Evolutionary conservation across 2,329 filamentous ascomycete genomes (phyloP).

Genomic region (Fusarium napiforme): DNA sequence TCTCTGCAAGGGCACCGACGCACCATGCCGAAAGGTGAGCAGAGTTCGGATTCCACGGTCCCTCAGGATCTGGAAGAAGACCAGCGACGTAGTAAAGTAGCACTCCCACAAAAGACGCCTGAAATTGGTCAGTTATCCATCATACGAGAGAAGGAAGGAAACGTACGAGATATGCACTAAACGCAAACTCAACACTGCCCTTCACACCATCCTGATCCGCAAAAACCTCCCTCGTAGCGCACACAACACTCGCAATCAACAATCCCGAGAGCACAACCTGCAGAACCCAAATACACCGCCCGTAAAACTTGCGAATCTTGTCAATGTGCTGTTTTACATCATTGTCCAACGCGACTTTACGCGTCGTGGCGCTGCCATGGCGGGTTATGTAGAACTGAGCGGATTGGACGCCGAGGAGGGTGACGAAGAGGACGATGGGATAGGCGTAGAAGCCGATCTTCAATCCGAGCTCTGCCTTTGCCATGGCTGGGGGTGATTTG

Average conservation of each 20-base stretch:
- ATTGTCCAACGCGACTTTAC: slow-evolving; percentile 37
- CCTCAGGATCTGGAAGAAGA: slow-evolving; percentile 56
- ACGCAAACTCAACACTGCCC: slow-evolving; percentile 49
- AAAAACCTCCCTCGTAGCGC: slow-evolving; percentile 49
- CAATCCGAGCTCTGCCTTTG: slow-evolving; percentile 49
- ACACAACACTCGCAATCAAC: slow-evolving; percentile 50
- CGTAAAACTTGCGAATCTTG: slow-evolving; percentile 45
- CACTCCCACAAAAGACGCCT: slow-evolving; percentile 55
- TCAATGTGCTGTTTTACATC: slow-evolving; percentile 47
- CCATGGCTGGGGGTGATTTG: slow-evolving; percentile 41
- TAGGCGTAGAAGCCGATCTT: slow-evolving; percentile 56
- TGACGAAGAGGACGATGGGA: slow-evolving; percentile 52
- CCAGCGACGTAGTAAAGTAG: slow-evolving; percentile 56
- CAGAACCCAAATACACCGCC: slow-evolving; percentile 50
- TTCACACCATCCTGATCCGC: slow-evolving; percentile 37
- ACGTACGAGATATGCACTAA: slow-evolving; percentile 55
- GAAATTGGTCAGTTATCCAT: background rate
- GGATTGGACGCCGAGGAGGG: slow-evolving; percentile 51
- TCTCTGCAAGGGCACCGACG: slow-evolving; percentile 49
- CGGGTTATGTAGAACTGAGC: slow-evolving; percentile 52
- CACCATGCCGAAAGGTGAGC: slow-evolving; percentile 54
- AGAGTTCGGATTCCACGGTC: slow-evolving; percentile 54
- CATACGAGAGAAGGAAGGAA: background rate
- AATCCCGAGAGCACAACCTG: slow-evolving; percentile 50
- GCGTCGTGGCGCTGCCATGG: slow-evolving; percentile 38